phyloP scores from a whole-genome alignment of 139 green algal genomes.

The Chlamydomonas sp. region DNA sequence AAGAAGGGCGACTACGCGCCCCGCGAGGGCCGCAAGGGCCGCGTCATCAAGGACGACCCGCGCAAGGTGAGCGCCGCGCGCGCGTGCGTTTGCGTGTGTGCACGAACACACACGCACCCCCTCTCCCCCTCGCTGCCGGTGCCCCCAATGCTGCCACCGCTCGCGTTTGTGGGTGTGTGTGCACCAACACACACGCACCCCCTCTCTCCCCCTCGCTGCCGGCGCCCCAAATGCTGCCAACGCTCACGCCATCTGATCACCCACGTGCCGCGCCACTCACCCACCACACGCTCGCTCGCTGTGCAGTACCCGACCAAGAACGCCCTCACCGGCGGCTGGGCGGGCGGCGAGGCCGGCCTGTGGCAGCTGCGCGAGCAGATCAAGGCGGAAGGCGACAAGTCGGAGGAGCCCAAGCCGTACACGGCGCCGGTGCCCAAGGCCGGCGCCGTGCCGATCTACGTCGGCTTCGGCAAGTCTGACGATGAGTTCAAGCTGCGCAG shows the following conservation, averaged over 20 bases:
- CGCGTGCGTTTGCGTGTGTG: slow-evolving; percentile 31
- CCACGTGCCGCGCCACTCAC: no score
- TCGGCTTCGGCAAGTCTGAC: slow-evolving; percentile 40
- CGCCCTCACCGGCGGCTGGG: slow-evolving; percentile 44
- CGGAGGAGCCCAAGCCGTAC: background rate
- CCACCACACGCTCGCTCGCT: no score
- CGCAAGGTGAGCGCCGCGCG: slow-evolving; percentile 48
- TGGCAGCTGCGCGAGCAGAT: slow-evolving; percentile 43
- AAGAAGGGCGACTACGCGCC: slow-evolving; percentile 21
- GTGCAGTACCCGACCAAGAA: slow-evolving; percentile 16
- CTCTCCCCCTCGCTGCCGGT: slow-evolving; percentile 23
- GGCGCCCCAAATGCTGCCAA: no score
- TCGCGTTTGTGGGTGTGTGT: no score
- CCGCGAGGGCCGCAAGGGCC: slow-evolving; percentile 39
- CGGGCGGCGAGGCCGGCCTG: slow-evolving; percentile 53
- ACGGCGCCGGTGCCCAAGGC: background rate
- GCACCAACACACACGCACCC: no score
- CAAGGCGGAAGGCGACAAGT: slow-evolving; percentile 8
- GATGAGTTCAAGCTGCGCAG: slow-evolving; percentile 30
- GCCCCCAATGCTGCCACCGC: no score
- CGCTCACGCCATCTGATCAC: no score
- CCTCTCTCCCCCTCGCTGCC: no score
- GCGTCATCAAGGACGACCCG: slow-evolving; percentile 60
- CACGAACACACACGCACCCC: no score
- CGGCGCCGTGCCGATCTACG: slow-evolving; percentile 32